phyloP scores from a whole-genome alignment of 2,329 filamentous ascomycete genomes.

The Trichophaea hybrida region DNA sequence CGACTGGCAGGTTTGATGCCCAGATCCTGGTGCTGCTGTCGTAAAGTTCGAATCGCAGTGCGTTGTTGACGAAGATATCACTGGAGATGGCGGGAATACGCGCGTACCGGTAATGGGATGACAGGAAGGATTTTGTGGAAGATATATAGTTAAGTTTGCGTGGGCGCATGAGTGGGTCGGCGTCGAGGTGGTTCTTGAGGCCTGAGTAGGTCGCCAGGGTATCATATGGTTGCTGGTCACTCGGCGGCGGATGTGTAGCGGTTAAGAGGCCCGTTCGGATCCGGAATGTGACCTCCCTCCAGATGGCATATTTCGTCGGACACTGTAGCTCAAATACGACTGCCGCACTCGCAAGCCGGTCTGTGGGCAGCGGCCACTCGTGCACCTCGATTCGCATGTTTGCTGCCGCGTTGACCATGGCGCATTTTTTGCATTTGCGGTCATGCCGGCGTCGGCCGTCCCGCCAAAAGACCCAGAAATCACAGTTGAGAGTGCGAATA shows the following conservation, averaged over 20 bases:
- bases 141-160: conserved; percentile 4
- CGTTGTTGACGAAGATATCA: conserved; percentile 37
- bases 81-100: conserved; percentile 24
- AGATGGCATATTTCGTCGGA: conserved; percentile 18
- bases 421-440: conserved; percentile 29
- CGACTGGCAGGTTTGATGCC: conserved; percentile 10
- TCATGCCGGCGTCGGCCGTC: background rate
- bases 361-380: conserved; percentile 43
- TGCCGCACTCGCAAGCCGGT: background rate
- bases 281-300: conserved; percentile 21
- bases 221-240: background rate
- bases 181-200: background rate
- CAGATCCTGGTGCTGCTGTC: conserved; percentile 25
- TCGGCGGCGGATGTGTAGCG: conserved; percentile 8
- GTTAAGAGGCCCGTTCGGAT: conserved; percentile 24
- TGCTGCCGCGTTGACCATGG: conserved; percentile 27
- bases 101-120: conserved; percentile 30
- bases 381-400: conserved; percentile 36
- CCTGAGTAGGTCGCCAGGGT: background rate
- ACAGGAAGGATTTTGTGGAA: conserved; percentile 30
- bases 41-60: conserved; percentile 33
- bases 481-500: background rate
- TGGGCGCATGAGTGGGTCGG: background rate
- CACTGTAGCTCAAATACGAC: conserved; percentile 22
- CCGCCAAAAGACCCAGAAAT: background rate